Evolutionary conservation across 305 asterid species (phyloP), one percentile per base, ranked within the genome.

Genomic region (Fraxinus ornus): DNA sequence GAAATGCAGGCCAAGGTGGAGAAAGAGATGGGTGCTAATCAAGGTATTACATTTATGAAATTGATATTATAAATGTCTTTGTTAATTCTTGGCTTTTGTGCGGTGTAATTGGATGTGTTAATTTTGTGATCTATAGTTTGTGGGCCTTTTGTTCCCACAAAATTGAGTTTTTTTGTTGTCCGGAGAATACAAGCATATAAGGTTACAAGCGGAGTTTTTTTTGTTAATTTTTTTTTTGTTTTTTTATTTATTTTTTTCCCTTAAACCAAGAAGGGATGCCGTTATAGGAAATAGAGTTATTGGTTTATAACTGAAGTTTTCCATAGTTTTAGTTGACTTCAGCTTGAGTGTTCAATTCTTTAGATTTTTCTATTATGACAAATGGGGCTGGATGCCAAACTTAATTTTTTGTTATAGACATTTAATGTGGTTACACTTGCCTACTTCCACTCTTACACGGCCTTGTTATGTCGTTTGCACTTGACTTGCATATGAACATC

Each of bases 1-100:
- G 96, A 90, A 87, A 91, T 89, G 94, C 92, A 91, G 84, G 92
- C 94, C 30, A 92, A 90, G 85, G 93, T 91, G 39, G 94, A 91
- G 89, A 92, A 93, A 84, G 96, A 93, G 83, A 91, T 91, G 92
- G 90, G 85, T n/a, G 86, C 89, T 13, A 84, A 80, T 79, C 91
- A 87, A 91, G 98, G 98, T 91, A 75, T 88, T 80, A 3, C 33
- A 24, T 22, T 24, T 21, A 64, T 24, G 35, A 26, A 64, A 64
- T 64, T 64, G 33, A 64, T 24, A 2, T 60, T 22, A 19, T 60
- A 47, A 3, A 19, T 60, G 70, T 64, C 3, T 64, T 9, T 64
- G 73, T 64, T 64, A 64, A 64, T 64, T 24, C 15, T 24, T 64
- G 33, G 73, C 13, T 22, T 64, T 64, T 24, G n/a, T 24, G 35